Evolutionary conservation across 257 asterid genomes (phyloP).

Genomic region (Scutellaria barbata): DNA sequence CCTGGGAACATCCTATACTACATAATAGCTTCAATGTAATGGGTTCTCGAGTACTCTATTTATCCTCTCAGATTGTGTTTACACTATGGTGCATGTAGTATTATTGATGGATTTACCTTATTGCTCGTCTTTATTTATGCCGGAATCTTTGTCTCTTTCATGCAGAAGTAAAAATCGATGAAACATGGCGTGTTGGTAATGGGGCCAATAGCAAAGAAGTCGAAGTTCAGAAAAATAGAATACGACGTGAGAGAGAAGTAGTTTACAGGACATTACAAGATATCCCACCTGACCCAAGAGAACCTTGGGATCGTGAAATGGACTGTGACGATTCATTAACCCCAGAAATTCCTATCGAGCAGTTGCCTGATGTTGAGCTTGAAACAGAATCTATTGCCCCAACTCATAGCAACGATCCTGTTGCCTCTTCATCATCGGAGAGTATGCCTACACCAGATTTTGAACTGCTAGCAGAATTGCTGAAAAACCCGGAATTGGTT

Average conservation of each 20-base stretch:
- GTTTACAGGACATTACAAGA: conserved; percentile 67
- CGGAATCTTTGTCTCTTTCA: conserved; percentile 35
- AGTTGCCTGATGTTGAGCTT: conserved; percentile 71
- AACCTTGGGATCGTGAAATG: conserved; percentile 98
- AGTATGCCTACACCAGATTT: conserved; percentile 74
- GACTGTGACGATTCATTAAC: conserved; percentile 89
- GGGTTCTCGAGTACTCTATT: background rate
- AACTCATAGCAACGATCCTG: conserved; percentile 35
- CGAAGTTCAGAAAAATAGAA: conserved; percentile 81
- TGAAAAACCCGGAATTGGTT: conserved; percentile 87
- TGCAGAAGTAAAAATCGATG: conserved; percentile 67
- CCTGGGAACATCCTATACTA: too few species aligned
- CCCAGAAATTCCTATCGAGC: conserved; percentile 74
- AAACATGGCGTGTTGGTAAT: conserved; percentile 61
- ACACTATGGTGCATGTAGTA: background rate
- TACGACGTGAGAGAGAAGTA: conserved; percentile 76
- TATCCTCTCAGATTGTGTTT: background rate
- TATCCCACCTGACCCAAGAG: conserved; percentile 80
- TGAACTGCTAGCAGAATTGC: conserved; percentile 82
- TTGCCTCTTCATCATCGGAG: conserved; percentile 52
- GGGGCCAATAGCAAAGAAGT: conserved; percentile 91
- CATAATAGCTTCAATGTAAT: too few species aligned
- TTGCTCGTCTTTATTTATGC: conserved; percentile 6
- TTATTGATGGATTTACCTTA: conserved; percentile 11
- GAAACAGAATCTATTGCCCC: conserved; percentile 43